These are phyloP conservation scores for Antitrichia curtipendula DNA, from an alignment of 225 moss, liverwort and hornwort species.

Conservation along the genomic window DNA sequence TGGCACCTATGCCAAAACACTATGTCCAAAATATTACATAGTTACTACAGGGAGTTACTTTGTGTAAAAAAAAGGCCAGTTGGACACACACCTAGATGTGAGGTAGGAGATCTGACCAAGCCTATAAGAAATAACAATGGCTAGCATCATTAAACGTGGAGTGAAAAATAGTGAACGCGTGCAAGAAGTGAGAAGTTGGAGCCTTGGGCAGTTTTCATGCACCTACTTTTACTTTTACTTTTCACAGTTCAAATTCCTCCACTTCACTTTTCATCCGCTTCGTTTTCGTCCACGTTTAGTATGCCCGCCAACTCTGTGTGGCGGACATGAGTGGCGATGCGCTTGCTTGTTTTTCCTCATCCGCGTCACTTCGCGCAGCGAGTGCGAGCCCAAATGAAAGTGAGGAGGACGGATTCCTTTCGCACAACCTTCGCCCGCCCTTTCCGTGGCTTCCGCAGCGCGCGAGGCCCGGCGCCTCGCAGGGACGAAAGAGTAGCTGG, in stretches of 20 bases:
- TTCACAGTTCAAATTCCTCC: neutral
- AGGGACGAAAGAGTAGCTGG: neutral
- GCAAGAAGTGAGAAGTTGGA: no score
- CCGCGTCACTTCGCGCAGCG: neutral
- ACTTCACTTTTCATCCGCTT: neutral
- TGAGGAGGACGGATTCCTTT: neutral
- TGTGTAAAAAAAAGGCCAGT: no score
- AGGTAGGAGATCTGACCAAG: no score
- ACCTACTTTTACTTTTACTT: neutral
- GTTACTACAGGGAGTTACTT: no score
- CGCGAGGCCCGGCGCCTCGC: neutral
- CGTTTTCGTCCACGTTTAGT: neutral
- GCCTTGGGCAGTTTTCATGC: neutral
- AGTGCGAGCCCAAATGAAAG: neutral
- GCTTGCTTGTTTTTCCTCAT: neutral
- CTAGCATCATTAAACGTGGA: no score
- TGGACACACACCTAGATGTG: no score
- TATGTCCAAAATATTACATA: no score
- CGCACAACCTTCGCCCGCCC: neutral
- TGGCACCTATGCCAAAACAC: no score
- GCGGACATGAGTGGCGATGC: neutral
- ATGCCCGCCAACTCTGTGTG: neutral
- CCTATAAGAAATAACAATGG: no score
- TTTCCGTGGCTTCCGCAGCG: neutral
- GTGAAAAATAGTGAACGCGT: no score